phyloP scores from a whole-genome alignment of 495 filamentous ascomycete genomes.

The Chaetomium cochliodes region DNA sequence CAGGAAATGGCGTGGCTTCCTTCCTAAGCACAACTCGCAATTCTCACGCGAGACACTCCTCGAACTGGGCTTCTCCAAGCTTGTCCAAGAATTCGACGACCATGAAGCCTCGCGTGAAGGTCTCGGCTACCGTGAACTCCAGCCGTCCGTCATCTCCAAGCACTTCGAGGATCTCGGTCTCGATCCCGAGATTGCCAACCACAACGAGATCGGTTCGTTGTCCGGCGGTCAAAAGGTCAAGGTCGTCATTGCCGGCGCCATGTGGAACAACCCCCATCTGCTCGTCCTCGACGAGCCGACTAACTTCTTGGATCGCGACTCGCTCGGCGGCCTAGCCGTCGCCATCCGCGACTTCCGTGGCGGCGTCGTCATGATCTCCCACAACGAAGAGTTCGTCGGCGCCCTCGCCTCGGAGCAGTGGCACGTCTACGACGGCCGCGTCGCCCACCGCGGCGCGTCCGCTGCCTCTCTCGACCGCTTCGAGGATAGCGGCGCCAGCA shows the following conservation, averaged over 20 bases:
- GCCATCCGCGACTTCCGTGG: slow-evolving; percentile 97
- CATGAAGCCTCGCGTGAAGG: slow-evolving; percentile 97
- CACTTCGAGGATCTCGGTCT: slow-evolving; percentile 97
- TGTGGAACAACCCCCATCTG: slow-evolving; percentile 99
- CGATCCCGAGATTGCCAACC: slow-evolving; percentile 96
- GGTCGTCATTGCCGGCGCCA: slow-evolving; percentile 93
- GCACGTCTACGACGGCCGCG: slow-evolving; percentile 83
- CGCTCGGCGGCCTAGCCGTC: slow-evolving; percentile 88
- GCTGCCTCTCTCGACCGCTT: slow-evolving; percentile 77
- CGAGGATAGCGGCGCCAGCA: slow-evolving; percentile 63
- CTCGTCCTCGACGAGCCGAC: slow-evolving; percentile 98
- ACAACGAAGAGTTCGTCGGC: slow-evolving; percentile 98
- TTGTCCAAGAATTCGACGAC: slow-evolving; percentile 97
- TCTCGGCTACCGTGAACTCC: slow-evolving; percentile 88
- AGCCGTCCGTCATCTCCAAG: slow-evolving; percentile 91
- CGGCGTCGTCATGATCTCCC: slow-evolving; percentile 98
- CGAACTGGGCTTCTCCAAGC: slow-evolving; percentile 81
- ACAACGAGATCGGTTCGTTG: slow-evolving; percentile 95
- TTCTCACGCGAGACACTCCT: slow-evolving; percentile 90
- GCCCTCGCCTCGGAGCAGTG: slow-evolving; percentile 93
- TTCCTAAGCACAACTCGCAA: slow-evolving; percentile 90
- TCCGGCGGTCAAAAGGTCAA: slow-evolving; percentile 99
- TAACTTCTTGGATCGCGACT: slow-evolving; percentile 98
- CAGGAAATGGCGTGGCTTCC: slow-evolving; percentile 80
- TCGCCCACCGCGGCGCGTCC: slow-evolving; percentile 76